A percentile compares a stretch with the other conserved stretches of the same genome.
phyloP scores from a whole-genome alignment of 1,284 basidiomycete genomes.

The Amylostereum areolatum region DNA sequence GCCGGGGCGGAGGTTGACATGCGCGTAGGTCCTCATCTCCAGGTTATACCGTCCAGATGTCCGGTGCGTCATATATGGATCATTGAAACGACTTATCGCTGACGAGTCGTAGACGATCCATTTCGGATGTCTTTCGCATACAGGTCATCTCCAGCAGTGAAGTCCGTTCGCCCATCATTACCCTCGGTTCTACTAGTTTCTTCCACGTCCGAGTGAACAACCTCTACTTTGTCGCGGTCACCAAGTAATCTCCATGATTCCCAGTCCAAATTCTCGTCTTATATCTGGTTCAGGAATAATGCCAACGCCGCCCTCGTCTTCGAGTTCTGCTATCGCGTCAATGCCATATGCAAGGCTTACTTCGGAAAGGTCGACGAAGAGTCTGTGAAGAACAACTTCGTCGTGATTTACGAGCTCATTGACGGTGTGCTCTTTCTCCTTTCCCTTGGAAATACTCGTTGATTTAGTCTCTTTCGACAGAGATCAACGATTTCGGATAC shows the following conservation, averaged over 20 bases:
- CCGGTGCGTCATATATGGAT: slow-evolving; percentile 54
- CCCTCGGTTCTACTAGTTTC: slow-evolving; percentile 94
- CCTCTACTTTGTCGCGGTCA: slow-evolving; percentile 90
- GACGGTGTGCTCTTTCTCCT: slow-evolving; percentile 58
- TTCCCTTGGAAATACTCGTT: not conserved
- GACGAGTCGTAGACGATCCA: slow-evolving; percentile 74
- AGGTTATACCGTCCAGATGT: slow-evolving; percentile 89
- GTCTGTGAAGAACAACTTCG: slow-evolving; percentile 98
- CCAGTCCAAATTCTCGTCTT: not conserved
- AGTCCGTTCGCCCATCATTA: slow-evolving; percentile 95
- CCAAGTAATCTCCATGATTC: slow-evolving; percentile 62
- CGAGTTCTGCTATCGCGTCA: slow-evolving; percentile 96
- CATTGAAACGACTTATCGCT: not conserved
- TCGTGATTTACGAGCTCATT: slow-evolving; percentile 91
- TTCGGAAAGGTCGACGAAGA: slow-evolving; percentile 99
- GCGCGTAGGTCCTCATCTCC: slow-evolving; percentile 81
- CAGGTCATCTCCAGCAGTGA: slow-evolving; percentile 98
- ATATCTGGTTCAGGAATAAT: slow-evolving; percentile 63
- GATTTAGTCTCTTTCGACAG: slow-evolving; percentile 34
- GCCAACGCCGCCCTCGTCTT: slow-evolving; percentile 97
- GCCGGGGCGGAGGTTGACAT: slow-evolving; percentile 3
- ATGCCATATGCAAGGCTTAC: slow-evolving; percentile 89
- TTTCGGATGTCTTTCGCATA: slow-evolving; percentile 95
- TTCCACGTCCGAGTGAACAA: slow-evolving; percentile 96
- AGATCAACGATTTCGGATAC: slow-evolving; percentile 98